Evolutionary conservation across 2,329 filamentous ascomycete species (phyloP), one percentile per base, ranked within the genome.

Genomic region (Myriosclerotinia curreyana): DNA sequence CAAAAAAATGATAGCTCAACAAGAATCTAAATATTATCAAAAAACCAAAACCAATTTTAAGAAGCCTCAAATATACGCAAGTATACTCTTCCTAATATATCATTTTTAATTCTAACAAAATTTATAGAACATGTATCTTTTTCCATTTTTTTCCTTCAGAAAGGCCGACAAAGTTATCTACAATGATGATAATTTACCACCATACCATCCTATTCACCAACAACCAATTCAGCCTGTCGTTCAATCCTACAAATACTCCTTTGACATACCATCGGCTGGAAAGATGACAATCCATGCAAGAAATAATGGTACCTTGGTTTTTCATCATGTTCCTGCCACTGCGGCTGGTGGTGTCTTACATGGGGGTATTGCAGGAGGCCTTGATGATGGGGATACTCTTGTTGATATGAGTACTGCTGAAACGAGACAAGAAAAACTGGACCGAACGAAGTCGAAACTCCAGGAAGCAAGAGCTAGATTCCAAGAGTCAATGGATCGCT

Each of bases 361-460:
- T 34, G 5, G 50, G 25, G 28, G 31, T 36, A 36, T 52, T 36
- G 9, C 20, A 34, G 50, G 20, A 36, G 50, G 17, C n/a, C 20
- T 7, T 52, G 31, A 15, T n/a, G n/a, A 52, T 52, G 31, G 31
- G 31, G 20, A 52, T 2, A 52, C 17, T 52, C 3, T 36, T 34
- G 31, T 12, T 34, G 31, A 31, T 52, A 7, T 34, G 31, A 5
- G 5, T 38, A 52, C 0, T 52, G 50, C 31, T 34, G 6, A 52
- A 36, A 9, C 15, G 12, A 52, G 31, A 12, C 20, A 52, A 22
- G 50, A 52, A 3, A 36, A 52, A 31, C 2, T 52, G 50, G 31
- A 42, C 1, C 14, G 42, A 40, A 56, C 36, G 20, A 56, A 56
- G n/a, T 56, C 42, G 53, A 56, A 28, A 56, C 8, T 56, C 25